Evolutionary conservation across 148 eudicot species (phyloP).

Genomic region (Limonium bicolor): DNA sequence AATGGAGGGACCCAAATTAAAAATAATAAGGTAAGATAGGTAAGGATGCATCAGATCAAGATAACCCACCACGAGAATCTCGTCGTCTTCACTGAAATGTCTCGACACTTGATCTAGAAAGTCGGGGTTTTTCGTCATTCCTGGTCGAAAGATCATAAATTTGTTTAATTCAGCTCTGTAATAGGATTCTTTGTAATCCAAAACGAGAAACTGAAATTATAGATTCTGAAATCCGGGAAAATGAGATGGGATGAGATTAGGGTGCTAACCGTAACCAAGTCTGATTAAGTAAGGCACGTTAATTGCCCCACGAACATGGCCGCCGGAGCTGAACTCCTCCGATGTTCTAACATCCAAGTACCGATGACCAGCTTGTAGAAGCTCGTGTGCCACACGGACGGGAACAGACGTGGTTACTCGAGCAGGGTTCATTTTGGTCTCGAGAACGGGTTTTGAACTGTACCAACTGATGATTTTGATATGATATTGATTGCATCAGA

Average conservation of each 20-base stretch:
- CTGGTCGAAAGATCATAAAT: conserved; percentile 14
- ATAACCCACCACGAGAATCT: conserved; percentile 54
- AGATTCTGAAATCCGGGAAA: neutral
- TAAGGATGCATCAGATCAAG: neutral
- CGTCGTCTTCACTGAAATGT: conserved; percentile 55
- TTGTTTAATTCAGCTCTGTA: neutral
- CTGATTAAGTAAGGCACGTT: conserved; percentile 54
- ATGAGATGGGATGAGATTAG: neutral
- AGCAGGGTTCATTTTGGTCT: no score
- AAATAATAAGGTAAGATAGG: neutral
- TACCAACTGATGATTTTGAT: no score
- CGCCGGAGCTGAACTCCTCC: conserved; percentile 66
- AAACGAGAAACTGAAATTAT: neutral
- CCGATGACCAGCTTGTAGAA: conserved; percentile 66
- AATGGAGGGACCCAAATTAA: neutral
- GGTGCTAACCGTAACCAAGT: conserved; percentile 47
- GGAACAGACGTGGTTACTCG: conserved; percentile 51
- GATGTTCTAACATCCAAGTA: conserved; percentile 79
- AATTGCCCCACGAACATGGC: conserved; percentile 61
- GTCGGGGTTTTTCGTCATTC: conserved; percentile 44
- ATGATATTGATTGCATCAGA: no score
- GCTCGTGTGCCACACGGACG: conserved; percentile 64
- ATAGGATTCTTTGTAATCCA: neutral
- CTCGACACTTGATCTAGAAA: conserved; percentile 39
- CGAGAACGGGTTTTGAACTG: no score